Conservation (phyloP, 176 grass and related monocot species). For the Eremochloa ophiuroides region DNA sequence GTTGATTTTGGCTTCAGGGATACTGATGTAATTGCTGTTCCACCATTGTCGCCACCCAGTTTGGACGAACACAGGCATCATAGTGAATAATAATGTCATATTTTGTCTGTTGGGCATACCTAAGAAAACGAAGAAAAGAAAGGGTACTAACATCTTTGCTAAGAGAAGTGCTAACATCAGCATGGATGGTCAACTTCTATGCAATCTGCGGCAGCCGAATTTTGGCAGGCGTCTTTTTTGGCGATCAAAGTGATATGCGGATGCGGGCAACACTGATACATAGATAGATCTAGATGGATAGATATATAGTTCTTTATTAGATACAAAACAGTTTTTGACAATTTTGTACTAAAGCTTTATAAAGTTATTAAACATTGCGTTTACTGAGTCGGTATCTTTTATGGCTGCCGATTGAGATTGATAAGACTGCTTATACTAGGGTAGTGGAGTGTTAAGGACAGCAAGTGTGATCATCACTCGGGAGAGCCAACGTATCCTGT, state of each 20-base stretch:
- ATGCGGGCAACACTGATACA: not conserved
- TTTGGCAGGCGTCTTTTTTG: not conserved
- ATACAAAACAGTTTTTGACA: not conserved
- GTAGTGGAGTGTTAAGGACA: too few relatives aligned
- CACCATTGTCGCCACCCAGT: conserved; percentile 59
- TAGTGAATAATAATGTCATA: conserved; percentile 20
- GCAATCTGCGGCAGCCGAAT: not conserved
- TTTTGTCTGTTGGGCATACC: not conserved
- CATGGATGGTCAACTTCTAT: conserved; percentile 8
- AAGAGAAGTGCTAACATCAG: not conserved
- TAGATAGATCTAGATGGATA: not conserved
- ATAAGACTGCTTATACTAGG: too few relatives aligned
- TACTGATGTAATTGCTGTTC: conserved; percentile 36
- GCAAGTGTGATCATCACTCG: too few relatives aligned
- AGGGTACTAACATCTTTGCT: not conserved
- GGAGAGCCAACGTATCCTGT: too few relatives aligned
- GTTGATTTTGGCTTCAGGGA: not conserved
- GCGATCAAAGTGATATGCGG: not conserved
- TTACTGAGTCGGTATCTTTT: not conserved
- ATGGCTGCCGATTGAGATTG: too few relatives aligned
- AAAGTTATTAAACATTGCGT: conserved; percentile 6
- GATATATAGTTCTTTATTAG: not conserved
- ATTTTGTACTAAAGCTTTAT: conserved; percentile 11
- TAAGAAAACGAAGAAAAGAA: not conserved
- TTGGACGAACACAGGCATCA: conserved; percentile 10